phyloP scores from a whole-genome alignment of 2,329 filamentous ascomycete genomes.

The Thielaviopsis euricoi region DNA sequence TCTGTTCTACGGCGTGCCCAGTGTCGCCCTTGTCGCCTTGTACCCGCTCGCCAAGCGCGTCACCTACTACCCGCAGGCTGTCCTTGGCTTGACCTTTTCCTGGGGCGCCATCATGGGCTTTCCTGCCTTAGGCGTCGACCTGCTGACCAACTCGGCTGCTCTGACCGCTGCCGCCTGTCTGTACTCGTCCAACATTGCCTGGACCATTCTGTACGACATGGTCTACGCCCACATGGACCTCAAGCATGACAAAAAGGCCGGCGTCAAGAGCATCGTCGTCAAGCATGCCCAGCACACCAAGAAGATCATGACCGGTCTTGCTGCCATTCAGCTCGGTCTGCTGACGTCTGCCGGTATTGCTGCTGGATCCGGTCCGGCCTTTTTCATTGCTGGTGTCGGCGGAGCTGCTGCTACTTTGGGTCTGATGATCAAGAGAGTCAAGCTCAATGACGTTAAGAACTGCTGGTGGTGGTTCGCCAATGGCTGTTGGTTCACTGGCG shows the following conservation, averaged over 20 bases:
- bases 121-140: conserved; percentile 61
- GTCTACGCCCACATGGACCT: conserved; percentile 90
- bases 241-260: conserved; percentile 68
- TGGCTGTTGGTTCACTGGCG: conserved; percentile 52
- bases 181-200: conserved; percentile 65
- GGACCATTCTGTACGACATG: conserved; percentile 84
- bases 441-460: conserved; percentile 46
- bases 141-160: conserved; percentile 47
- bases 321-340: conserved; percentile 50
- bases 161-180: conserved; percentile 50
- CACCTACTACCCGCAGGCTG: conserved; percentile 73
- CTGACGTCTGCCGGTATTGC: conserved; percentile 53
- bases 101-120: conserved; percentile 86
- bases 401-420: conserved; percentile 44
- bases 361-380: conserved; percentile 50
- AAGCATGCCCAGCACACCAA: conserved; percentile 67
- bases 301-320: conserved; percentile 53
- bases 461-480: conserved; percentile 69
- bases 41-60: conserved; percentile 78
- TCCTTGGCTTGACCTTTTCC: conserved; percentile 71
- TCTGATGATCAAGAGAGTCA: conserved; percentile 51
- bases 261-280: conserved; percentile 76
- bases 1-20: conserved; percentile 63
- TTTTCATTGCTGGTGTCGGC: conserved; percentile 51
- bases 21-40: conserved; percentile 51